Percentiles rank a stretch among this genome's conserved stretches.
Evolutionary conservation across 345 rosid genomes (phyloP).

Genomic region (Citrus inodora): DNA sequence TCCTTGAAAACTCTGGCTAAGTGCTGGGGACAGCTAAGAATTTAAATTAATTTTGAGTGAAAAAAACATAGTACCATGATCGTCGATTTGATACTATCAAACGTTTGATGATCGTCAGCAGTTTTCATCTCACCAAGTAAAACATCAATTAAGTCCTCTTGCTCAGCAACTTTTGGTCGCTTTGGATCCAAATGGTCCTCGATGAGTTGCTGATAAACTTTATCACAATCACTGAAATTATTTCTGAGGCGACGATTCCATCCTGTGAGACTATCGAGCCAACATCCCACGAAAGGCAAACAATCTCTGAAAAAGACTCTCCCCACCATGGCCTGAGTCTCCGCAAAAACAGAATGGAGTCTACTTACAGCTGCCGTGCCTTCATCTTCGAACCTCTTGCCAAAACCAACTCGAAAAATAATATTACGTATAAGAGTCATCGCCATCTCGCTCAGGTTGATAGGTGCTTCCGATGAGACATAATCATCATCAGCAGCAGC

Average conservation of each 20-base stretch:
- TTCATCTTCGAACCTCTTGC: conserved; percentile 33
- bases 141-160: no score
- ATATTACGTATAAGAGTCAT: conserved; percentile 18
- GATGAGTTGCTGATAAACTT: conserved; percentile 37
- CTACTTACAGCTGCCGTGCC: conserved; percentile 15
- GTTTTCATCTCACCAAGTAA: no score
- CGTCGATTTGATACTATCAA: conserved; percentile 31
- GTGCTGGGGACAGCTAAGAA: no score
- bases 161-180: no score
- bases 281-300: no score
- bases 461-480: conserved; percentile 1
- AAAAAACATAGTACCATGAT: conserved; percentile 34
- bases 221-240: conserved; percentile 31
- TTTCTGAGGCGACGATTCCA: conserved; percentile 26
- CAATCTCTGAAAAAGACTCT: no score
- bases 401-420: conserved; percentile 35
- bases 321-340: no score
- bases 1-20: no score
- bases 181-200: conserved; percentile 25
- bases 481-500: background rate
- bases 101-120: no score
- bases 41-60: background rate
- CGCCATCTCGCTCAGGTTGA: conserved; percentile 24
- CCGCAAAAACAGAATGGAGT: conserved; percentile 24
- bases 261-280: conserved; percentile 20